A percentile compares a stretch with the other conserved stretches of the same genome.
Evolutionary conservation across 371 early-diverging fungal species (phyloP).

Genomic region (Amoeboaphelidium occidentale): DNA sequence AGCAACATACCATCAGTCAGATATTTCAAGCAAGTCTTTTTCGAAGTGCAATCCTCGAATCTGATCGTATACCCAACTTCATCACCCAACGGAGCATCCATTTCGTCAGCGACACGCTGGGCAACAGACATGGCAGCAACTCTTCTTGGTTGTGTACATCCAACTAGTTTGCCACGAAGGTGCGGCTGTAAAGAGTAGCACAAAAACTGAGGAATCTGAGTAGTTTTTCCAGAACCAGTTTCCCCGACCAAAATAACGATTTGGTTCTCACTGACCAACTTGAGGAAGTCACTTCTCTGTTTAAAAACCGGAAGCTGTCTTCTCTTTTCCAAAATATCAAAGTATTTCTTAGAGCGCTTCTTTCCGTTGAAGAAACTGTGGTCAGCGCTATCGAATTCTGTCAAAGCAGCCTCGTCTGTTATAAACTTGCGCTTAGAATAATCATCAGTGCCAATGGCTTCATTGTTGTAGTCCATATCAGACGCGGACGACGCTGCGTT

Average conservation of each 20-base stretch:
- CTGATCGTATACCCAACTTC: slow-evolving; percentile 76
- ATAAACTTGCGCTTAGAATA: no score
- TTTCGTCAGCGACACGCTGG: slow-evolving; percentile 54
- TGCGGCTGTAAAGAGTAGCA: slow-evolving; percentile 72
- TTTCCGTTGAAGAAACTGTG: not conserved
- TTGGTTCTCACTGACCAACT: slow-evolving; percentile 58
- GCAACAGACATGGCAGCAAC: slow-evolving; percentile 85
- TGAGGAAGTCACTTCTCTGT: slow-evolving; percentile 59
- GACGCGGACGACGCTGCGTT: no score
- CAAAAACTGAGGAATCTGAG: slow-evolving; percentile 92
- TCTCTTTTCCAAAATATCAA: slow-evolving; percentile 49
- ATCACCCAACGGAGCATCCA: slow-evolving; percentile 56
- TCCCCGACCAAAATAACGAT: slow-evolving; percentile 61
- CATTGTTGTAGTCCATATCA: no score
- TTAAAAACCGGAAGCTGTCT: slow-evolving; percentile 65
- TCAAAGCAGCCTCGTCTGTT: no score
- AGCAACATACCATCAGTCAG: slow-evolving; percentile 98
- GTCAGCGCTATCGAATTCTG: not conserved
- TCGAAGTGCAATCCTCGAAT: slow-evolving; percentile 76
- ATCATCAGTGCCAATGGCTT: no score
- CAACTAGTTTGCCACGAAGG: slow-evolving; percentile 61
- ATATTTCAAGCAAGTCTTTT: slow-evolving; percentile 66
- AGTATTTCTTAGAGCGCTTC: slow-evolving; percentile 28
- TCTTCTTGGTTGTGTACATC: slow-evolving; percentile 89
- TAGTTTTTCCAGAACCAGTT: slow-evolving; percentile 36